phyloP scores from a whole-genome alignment of 352 stramenopile genomes.

The Thraustochytrium striatum region DNA sequence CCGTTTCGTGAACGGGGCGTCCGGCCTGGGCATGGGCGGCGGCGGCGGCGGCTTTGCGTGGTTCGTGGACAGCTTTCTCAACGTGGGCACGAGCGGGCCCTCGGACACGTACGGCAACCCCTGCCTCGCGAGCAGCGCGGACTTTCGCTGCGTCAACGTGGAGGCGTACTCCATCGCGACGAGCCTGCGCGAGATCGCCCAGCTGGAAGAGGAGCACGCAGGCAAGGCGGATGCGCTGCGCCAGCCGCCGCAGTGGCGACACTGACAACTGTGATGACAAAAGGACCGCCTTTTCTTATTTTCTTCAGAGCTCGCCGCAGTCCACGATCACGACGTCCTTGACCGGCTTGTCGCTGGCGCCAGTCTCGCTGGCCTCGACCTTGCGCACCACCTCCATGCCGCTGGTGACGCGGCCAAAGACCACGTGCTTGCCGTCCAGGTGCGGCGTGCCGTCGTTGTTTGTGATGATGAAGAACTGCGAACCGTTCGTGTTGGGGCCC shows the following conservation, averaged over 20 bases:
- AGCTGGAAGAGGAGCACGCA: background rate
- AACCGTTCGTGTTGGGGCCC: slow-evolving; percentile 79
- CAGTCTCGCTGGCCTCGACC: slow-evolving; percentile 86
- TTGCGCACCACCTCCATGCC: slow-evolving; percentile 80
- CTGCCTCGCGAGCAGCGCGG: background rate
- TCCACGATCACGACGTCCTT: slow-evolving; percentile 88
- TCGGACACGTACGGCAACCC: slow-evolving; percentile 19
- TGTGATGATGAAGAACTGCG: slow-evolving; percentile 98
- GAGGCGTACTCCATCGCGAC: slow-evolving; percentile 5
- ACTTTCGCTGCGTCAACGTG: slow-evolving; percentile 24
- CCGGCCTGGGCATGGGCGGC: slow-evolving; percentile 23
- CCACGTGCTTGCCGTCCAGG: slow-evolving; percentile 96
- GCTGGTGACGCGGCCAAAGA: slow-evolving; percentile 96
- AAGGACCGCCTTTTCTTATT: background rate
- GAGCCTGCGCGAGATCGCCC: background rate
- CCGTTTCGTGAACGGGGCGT: background rate
- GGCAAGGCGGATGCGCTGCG: background rate
- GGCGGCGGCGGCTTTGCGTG: slow-evolving; percentile 17
- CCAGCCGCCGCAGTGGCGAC: background rate
- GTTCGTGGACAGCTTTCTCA: slow-evolving; percentile 6
- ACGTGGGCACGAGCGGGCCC: background rate
- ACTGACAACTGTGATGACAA: background rate
- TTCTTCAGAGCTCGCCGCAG: slow-evolving; percentile 74
- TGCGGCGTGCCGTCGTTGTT: slow-evolving; percentile 74
- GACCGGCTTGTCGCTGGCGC: slow-evolving; percentile 82